These are phyloP conservation scores for Geosmithia putterillii DNA, from an alignment of 2,329 filamentous ascomycete genomes.

Conservation along the genomic window DNA sequence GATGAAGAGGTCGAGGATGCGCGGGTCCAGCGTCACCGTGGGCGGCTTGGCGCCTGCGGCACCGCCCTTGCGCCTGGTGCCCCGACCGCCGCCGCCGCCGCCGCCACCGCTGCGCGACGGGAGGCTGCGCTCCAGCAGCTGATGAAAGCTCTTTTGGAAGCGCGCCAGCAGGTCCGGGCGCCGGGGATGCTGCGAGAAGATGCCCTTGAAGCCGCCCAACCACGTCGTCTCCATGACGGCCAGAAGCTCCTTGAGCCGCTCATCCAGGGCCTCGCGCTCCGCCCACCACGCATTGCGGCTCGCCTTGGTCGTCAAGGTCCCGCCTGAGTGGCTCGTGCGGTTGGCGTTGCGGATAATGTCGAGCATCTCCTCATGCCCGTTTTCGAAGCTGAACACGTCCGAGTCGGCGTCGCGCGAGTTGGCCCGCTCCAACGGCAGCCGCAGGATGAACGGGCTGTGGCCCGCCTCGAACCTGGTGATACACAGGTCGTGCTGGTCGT, in stretches of 20 bases:
- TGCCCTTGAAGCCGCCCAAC: slow-evolving; percentile 87
- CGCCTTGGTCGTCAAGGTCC: slow-evolving; percentile 61
- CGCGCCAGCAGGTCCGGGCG: slow-evolving; percentile 53
- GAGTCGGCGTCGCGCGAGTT: slow-evolving; percentile 66
- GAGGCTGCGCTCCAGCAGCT: slow-evolving; percentile 70
- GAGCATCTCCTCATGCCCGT: slow-evolving; percentile 65
- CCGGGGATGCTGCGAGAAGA: slow-evolving; percentile 67
- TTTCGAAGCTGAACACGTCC: slow-evolving; percentile 72
- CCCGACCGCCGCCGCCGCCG: slow-evolving; percentile 16
- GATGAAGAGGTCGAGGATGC: slow-evolving; percentile 78
- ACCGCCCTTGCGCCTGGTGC: slow-evolving; percentile 30
- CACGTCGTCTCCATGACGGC: slow-evolving; percentile 83
- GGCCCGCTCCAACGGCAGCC: slow-evolving; percentile 73
- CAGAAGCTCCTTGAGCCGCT: slow-evolving; percentile 63
- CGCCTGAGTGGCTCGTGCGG: slow-evolving; percentile 61
- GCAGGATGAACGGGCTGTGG: slow-evolving; percentile 71
- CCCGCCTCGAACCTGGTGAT: slow-evolving; percentile 73
- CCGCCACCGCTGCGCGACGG: slow-evolving; percentile 61
- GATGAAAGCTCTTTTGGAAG: slow-evolving; percentile 69
- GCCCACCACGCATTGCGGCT: slow-evolving; percentile 83
- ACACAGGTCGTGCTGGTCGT: slow-evolving; percentile 72
- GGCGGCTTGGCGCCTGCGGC: slow-evolving; percentile 29
- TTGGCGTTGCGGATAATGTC: slow-evolving; percentile 78
- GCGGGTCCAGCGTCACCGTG: slow-evolving; percentile 37
- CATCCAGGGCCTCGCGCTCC: slow-evolving; percentile 69